Conservation (phyloP, 176 grass and related monocot genomes). For the Leersia perrieri region DNA sequence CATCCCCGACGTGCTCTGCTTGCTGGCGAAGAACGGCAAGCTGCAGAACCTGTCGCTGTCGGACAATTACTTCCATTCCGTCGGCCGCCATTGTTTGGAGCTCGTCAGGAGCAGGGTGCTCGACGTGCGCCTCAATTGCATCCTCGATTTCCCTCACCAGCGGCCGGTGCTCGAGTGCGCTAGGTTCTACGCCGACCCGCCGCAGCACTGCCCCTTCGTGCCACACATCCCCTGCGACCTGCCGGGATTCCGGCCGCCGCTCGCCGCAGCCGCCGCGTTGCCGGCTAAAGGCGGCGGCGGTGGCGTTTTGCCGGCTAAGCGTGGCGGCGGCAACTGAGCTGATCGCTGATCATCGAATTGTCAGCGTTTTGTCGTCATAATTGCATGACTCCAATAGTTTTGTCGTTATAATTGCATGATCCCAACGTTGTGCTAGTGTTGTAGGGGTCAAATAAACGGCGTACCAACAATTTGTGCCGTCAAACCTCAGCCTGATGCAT, state of each 20-base stretch:
- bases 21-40: slow-evolving; percentile 52
- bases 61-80: slow-evolving; percentile 68
- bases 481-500: background rate
- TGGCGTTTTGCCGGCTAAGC: background rate
- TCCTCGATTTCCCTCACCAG: slow-evolving; percentile 59
- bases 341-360: background rate
- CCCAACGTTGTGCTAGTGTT: background rate
- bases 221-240: slow-evolving; percentile 64
- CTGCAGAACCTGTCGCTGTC: slow-evolving; percentile 71
- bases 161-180: slow-evolving; percentile 57
- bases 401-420: no score
- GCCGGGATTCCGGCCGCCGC: slow-evolving; percentile 30
- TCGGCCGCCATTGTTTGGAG: slow-evolving; percentile 55
- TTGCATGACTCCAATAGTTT: background rate
- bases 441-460: slow-evolving; percentile 5
- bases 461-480: background rate
- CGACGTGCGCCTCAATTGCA: slow-evolving; percentile 70
- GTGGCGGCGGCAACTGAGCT: slow-evolving; percentile 5
- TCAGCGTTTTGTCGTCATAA: background rate
- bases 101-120: slow-evolving; percentile 49
- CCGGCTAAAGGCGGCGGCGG: background rate
- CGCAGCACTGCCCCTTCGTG: slow-evolving; percentile 58
- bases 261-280: background rate
- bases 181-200: slow-evolving; percentile 42
- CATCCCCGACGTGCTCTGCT: slow-evolving; percentile 70